Percentiles rank a stretch among this genome's conserved stretches.
Conservation (phyloP, 73 alveolate species). For the Tetrahymena malaccensis region DNA sequence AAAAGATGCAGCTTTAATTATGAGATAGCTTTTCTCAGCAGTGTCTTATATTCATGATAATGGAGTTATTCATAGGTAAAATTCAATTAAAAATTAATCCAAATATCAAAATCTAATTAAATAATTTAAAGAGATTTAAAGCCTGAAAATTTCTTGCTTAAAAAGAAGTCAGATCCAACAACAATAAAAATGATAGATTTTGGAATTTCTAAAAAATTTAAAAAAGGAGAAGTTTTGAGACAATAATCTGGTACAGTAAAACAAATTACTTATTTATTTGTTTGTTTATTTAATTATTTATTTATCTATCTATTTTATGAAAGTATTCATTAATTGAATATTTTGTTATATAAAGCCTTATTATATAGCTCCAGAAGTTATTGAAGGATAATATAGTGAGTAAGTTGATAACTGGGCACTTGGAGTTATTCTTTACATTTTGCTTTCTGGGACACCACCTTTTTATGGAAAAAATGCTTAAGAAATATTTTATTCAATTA, state of each 20-base stretch:
- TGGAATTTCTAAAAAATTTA: conserved; percentile 55
- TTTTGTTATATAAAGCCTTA: conserved; percentile 2
- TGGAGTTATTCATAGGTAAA: conserved; percentile 65
- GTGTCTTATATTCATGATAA: conserved; percentile 75
- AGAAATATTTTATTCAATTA: neutral
- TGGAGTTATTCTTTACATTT: conserved; percentile 21
- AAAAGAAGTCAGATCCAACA: conserved; percentile 44
- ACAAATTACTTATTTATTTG: neutral
- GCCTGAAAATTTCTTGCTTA: conserved; percentile 79
- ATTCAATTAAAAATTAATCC: neutral
- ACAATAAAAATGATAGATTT: conserved; percentile 83
- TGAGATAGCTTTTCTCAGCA: conserved; percentile 72
- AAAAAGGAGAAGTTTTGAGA: neutral
- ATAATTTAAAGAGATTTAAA: conserved; percentile 60
- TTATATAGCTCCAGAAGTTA: conserved; percentile 42
- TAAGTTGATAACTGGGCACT: conserved; percentile 35
- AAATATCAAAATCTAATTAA: neutral
- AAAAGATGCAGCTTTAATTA: conserved; percentile 66
- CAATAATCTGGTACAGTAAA: conserved; percentile 38
- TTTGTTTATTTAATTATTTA: too few species aligned
- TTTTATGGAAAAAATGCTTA: conserved; percentile 6
- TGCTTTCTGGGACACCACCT: conserved; percentile 32
- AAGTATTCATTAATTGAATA: neutral
- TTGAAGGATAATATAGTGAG: conserved; percentile 21
- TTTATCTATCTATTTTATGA: too few species aligned